These are phyloP conservation scores for Venustampulla echinocandica DNA, from an alignment of 495 filamentous ascomycete species.

Conservation along the genomic window DNA sequence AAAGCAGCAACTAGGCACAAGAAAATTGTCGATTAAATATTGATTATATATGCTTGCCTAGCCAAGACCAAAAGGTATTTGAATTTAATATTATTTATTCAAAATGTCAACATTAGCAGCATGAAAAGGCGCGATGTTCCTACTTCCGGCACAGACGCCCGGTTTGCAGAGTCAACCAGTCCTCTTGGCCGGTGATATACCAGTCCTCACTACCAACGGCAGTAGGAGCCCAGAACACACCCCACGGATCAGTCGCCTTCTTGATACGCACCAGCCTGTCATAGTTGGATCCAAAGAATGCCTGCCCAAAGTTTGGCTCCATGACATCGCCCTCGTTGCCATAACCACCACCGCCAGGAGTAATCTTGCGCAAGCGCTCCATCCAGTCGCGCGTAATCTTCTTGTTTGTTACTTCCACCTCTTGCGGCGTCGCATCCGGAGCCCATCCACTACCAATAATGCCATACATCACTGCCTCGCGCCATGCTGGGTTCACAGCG, in stretches of 20 bases:
- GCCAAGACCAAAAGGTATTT: too few species aligned
- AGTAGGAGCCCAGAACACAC: constrained; percentile 48
- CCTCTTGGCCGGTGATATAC: constrained; percentile 14
- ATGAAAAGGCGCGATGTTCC: too few species aligned
- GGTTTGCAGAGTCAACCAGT: neutral
- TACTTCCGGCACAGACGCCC: neutral
- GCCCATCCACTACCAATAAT: constrained; percentile 22
- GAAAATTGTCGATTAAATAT: too few species aligned
- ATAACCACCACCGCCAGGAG: constrained; percentile 33
- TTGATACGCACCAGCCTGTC: constrained; percentile 37
- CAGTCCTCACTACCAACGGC: constrained; percentile 55
- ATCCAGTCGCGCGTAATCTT: constrained; percentile 28
- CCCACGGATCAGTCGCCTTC: constrained; percentile 45
- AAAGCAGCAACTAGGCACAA: too few species aligned
- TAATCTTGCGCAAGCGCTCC: constrained; percentile 26
- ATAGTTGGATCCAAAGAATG: constrained; percentile 45
- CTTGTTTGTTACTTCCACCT: constrained; percentile 23
- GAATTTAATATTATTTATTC: too few species aligned
- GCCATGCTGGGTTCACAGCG: constrained; percentile 49
- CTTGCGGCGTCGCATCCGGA: constrained; percentile 29
- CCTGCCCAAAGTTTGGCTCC: constrained; percentile 40
- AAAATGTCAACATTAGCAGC: too few species aligned
- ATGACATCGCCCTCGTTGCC: constrained; percentile 35
- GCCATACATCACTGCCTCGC: constrained; percentile 30
- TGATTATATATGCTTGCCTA: too few species aligned